These are phyloP conservation scores for Sesbania bispinosa DNA, from an alignment of 306 rosid genomes.

Conservation along the genomic window DNA sequence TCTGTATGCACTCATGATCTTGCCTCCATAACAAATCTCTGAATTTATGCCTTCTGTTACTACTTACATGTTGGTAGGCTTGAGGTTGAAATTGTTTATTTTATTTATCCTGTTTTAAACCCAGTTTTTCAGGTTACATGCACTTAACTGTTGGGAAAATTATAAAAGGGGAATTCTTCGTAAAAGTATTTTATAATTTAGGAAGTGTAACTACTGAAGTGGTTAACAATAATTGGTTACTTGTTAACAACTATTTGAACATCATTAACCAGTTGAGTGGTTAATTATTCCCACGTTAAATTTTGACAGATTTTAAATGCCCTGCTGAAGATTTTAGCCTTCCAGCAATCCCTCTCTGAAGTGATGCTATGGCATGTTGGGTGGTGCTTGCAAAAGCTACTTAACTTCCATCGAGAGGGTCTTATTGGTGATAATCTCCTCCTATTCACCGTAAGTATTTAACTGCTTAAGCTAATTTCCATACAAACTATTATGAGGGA, in stretches of 20 bases:
- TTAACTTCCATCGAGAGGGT: conserved; percentile 37
- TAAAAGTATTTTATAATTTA: neutral
- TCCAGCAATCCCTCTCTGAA: conserved; percentile 56
- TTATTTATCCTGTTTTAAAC: conserved; percentile 9
- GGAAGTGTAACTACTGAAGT: neutral
- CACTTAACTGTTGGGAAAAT: neutral
- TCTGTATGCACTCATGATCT: neutral
- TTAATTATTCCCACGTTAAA: neutral
- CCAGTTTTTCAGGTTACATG: neutral
- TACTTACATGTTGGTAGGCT: neutral
- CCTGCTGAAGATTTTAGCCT: conserved; percentile 63
- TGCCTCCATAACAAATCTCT: neutral
- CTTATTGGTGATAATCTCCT: conserved; percentile 40
- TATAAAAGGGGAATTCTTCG: neutral
- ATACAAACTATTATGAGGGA: neutral
- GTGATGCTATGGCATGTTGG: conserved; percentile 67
- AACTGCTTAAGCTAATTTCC: conserved; percentile 22
- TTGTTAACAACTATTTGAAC: neutral
- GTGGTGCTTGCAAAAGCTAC: conserved; percentile 75
- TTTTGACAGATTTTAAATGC: conserved; percentile 63
- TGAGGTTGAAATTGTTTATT: conserved; percentile 3
- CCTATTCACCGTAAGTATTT: conserved; percentile 59
- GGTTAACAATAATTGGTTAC: neutral
- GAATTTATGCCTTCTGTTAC: neutral
- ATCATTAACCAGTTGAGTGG: neutral